These are phyloP conservation scores for Zostera marina DNA, from an alignment of 116 monocot genomes.

Conservation along the genomic window DNA sequence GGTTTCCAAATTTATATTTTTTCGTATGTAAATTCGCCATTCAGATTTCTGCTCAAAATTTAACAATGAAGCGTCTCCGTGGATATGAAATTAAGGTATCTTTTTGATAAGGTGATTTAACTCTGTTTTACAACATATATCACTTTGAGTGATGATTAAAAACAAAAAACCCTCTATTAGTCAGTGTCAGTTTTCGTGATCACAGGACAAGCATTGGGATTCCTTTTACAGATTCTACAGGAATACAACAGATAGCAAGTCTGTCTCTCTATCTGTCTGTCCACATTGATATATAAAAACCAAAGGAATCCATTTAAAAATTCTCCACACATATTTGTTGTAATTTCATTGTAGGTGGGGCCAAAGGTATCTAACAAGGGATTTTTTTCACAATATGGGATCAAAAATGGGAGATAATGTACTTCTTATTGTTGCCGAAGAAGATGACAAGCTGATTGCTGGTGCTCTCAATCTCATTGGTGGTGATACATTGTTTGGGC, in stretches of 20 bases:
- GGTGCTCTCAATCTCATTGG: constrained; percentile 95
- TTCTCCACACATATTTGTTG: background rate
- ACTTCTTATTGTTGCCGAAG: constrained; percentile 82
- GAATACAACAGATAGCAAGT: constrained; percentile 98
- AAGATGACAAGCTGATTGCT: constrained; percentile 69
- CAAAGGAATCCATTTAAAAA: too few relatives aligned
- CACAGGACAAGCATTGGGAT: constrained; percentile 89
- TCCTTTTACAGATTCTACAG: constrained; percentile 86
- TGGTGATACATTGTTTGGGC: constrained; percentile 89
- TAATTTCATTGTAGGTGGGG: constrained; percentile 54
- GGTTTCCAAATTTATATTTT: background rate
- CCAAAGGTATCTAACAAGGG: constrained; percentile 72
- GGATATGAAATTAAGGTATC: constrained; percentile 93
- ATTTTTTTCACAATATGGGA: constrained; percentile 81
- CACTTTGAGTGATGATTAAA: background rate
- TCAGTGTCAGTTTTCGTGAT: constrained; percentile 4
- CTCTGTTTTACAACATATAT: background rate
- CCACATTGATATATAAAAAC: too few relatives aligned
- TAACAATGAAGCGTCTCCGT: constrained; percentile 77
- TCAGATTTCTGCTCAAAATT: constrained; percentile 72
- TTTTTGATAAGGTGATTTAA: background rate
- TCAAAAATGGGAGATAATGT: constrained; percentile 73
- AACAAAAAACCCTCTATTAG: background rate
- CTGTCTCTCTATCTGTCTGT: constrained; percentile 4
- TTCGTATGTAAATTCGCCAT: background rate